Conservation (phyloP, 2,329 filamentous ascomycete genomes). For the Triangularia setosa region DNA sequence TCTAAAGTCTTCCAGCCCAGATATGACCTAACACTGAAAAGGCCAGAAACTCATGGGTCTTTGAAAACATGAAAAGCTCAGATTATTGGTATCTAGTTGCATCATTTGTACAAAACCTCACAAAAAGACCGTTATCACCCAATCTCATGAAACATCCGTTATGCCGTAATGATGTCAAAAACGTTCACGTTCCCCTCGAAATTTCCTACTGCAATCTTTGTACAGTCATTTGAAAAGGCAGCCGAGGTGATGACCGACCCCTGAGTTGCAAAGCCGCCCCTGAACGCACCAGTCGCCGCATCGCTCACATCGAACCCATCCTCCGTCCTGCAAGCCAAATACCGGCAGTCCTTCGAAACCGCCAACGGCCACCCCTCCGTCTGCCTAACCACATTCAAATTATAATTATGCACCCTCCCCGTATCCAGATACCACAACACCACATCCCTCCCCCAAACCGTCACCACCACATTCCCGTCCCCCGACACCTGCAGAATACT, state of each 20-base stretch:
- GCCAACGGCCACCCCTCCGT: slow-evolving; percentile 40
- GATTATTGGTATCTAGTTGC: neutral
- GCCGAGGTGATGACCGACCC: slow-evolving; percentile 33
- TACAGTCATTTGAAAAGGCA: slow-evolving; percentile 33
- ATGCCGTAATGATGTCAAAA: slow-evolving; percentile 17
- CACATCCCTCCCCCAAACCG: slow-evolving; percentile 38
- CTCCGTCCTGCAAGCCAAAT: slow-evolving; percentile 39
- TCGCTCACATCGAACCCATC: slow-evolving; percentile 41
- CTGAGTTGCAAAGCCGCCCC: slow-evolving; percentile 28
- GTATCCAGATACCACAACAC: slow-evolving; percentile 36
- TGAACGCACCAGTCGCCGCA: slow-evolving; percentile 31
- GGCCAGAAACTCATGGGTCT: neutral
- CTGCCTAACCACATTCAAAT: slow-evolving; percentile 32
- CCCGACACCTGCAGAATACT: slow-evolving; percentile 34
- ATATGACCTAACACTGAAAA: neutral
- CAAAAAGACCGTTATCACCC: neutral
- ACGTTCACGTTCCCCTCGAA: slow-evolving; percentile 14
- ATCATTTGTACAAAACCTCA: neutral
- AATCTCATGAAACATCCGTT: slow-evolving; percentile 1
- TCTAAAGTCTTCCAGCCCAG: neutral
- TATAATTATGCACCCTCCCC: slow-evolving; percentile 35
- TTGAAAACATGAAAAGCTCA: neutral
- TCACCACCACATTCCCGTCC: slow-evolving; percentile 34
- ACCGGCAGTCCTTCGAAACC: slow-evolving; percentile 37
- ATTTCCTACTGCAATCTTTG: slow-evolving; percentile 32